A percentile compares a stretch with the other conserved stretches of the same genome.
These are phyloP conservation scores for Trypanosoma avium DNA, from an alignment of 208 protist genomes.

Conservation along the genomic window DNA sequence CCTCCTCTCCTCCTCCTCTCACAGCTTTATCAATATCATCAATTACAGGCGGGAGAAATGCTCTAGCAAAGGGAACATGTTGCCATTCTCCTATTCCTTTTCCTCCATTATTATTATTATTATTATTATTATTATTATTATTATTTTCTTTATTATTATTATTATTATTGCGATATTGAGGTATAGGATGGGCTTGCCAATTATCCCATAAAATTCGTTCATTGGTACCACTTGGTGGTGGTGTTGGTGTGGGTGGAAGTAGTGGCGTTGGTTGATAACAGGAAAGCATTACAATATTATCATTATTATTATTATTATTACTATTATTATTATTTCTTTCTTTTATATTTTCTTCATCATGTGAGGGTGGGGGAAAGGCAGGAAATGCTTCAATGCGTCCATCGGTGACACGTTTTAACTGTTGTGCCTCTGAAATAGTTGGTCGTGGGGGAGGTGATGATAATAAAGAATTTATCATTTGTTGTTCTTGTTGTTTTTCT, in stretches of 20 bases:
- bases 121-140: conserved; percentile 27
- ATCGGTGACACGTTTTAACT: conserved; percentile 35
- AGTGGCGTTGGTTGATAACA: conserved; percentile 24
- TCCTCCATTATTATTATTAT: not conserved
- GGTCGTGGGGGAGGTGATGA: not conserved
- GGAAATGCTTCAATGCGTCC: conserved; percentile 42
- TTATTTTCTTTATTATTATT: not conserved
- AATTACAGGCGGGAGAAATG: conserved; percentile 18
- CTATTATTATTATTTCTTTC: not conserved
- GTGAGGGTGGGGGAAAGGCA: conserved; percentile 17
- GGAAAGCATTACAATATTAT: conserved; percentile 10
- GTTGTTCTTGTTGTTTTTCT: not conserved
- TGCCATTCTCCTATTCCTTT: conserved; percentile 8
- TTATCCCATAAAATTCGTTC: conserved; percentile 39
- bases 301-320: not conserved
- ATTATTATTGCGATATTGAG: conserved; percentile 18
- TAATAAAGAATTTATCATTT: not conserved
- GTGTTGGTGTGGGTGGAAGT: conserved; percentile 50
- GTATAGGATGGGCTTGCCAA: conserved; percentile 37
- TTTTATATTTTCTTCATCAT: too few relatives aligned
- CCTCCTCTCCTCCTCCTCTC: not conserved
- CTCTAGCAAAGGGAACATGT: conserved; percentile 24
- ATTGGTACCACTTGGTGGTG: conserved; percentile 36
- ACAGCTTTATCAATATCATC: conserved; percentile 16
- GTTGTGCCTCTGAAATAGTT: conserved; percentile 40